Percentiles rank a stretch among this genome's conserved stretches.
Evolutionary conservation across 805 yeast genomes (phyloP).

Genomic region (Saccharomyces mikatae): DNA sequence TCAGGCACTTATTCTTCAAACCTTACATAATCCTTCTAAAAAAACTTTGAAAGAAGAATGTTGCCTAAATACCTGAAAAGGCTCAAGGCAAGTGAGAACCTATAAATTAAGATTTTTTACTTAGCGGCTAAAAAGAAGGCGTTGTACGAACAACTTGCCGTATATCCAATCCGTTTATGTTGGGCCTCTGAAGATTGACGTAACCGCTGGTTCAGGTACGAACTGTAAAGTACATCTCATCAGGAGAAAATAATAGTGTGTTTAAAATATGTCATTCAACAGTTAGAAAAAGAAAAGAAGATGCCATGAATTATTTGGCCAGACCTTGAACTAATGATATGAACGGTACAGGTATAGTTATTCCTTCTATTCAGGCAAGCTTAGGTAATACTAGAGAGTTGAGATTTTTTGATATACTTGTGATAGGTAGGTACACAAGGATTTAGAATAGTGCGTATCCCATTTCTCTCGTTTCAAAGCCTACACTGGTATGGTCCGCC

Average conservation of each 20-base stretch:
- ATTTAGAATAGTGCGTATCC: not conserved
- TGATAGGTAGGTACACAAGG: not conserved
- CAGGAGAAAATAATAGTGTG: no score
- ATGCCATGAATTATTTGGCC: not conserved
- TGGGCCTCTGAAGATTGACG: not conserved
- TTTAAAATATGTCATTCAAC: not conserved
- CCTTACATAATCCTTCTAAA: not conserved
- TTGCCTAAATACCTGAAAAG: not conserved
- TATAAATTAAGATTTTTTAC: not conserved
- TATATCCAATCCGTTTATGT: not conserved
- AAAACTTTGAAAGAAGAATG: not conserved
- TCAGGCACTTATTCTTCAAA: not conserved
- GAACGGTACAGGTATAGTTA: not conserved
- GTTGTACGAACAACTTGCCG: not conserved
- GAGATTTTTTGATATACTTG: not conserved
- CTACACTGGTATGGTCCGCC: not conserved
- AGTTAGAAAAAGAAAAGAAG: not conserved
- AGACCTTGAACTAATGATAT: not conserved
- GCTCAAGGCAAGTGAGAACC: not conserved
- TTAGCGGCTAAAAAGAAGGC: not conserved
- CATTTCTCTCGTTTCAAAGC: not conserved
- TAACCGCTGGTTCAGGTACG: not conserved
- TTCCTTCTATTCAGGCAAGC: not conserved
- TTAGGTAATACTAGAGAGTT: not conserved
- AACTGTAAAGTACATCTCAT: not conserved